Base-by-base conservation (phyloP, 2,329 filamentous ascomycete species). In the Fusarium camptoceras region DNA sequence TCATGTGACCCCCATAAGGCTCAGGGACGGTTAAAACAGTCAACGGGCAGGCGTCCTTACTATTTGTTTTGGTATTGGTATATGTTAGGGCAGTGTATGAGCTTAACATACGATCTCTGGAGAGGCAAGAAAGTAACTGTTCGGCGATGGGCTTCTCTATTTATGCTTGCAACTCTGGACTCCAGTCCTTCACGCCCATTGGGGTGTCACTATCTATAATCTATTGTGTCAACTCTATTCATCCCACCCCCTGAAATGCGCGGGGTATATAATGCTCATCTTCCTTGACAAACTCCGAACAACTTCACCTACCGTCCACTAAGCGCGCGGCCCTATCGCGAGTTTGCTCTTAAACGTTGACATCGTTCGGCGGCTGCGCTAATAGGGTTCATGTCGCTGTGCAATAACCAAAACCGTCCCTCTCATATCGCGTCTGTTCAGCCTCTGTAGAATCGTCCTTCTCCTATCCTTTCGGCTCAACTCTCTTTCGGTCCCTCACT, bases 401-500 rank as follows among this genome's bases (percentile, higher is more conserved):
- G 34, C 10, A 4, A 7, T 37, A 6, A 18, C 2, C 34, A 3
- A 6, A n/a, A 37, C 2, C 10, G 18, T 37, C 31, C 34, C 34
- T 37, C 34, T 37, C 34, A 37, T 0, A 37, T 37, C 34, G 34
- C 6, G 1, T n/a, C 34, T 4, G 2, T 2, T 7, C 34, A 37
- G 34, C 18, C 3, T 12, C 6, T 37, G 34, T 12, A 37, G 18
- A 37, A n/a, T 6, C 34, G 9, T 11, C 6, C 28, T 2, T 27
- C 61, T 72, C 60, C 56, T 31, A n/a, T 10, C 16, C 16, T 22
- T 6, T 20, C 10, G 20, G 20, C 12, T 58, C 27, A 84, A n/a
- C 80, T 81, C 3, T 83, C 82, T n/a, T 77, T 54, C 3, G 82
- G 83, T n/a, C 85, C 83, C 58, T 89, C 88, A 54, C 84, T 81